Percentiles rank a stretch among this genome's conserved stretches.
phyloP scores from a whole-genome alignment of 2,329 filamentous ascomycete species.

The Exophiala oligosperma region DNA sequence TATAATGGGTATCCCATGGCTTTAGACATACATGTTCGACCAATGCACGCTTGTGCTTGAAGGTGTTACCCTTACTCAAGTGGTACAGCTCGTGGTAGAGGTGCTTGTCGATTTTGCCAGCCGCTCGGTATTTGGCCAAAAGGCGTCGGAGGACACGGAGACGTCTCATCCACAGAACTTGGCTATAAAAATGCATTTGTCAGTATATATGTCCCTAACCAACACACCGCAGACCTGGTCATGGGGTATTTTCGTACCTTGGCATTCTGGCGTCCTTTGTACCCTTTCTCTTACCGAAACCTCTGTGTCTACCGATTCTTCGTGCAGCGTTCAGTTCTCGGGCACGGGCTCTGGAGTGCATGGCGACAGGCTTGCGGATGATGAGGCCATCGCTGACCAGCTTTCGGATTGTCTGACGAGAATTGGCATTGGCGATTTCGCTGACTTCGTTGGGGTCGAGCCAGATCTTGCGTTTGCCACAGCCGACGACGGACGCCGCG shows the following conservation, averaged over 20 bases:
- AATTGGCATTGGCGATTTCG: conserved; percentile 99
- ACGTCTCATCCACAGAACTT: conserved; percentile 99
- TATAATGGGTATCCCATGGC: conserved; percentile 28
- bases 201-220: conserved; percentile 1
- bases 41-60: conserved; percentile 99
- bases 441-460: conserved; percentile 98
- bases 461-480: conserved; percentile 99
- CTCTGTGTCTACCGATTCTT: conserved; percentile 94
- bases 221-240: neutral
- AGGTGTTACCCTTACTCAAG: conserved; percentile 99
- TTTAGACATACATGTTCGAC: conserved; percentile 89
- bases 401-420: conserved; percentile 99
- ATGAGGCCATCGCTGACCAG: conserved; percentile 99
- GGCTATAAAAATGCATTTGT: conserved; percentile 54
- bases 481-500: conserved; percentile 96
- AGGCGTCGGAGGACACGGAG: conserved; percentile 98
- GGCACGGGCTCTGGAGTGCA: conserved; percentile 97
- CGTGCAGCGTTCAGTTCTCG: conserved; percentile 92
- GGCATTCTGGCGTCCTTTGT: conserved; percentile 99
- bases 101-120: conserved; percentile 99
- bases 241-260: conserved; percentile 63
- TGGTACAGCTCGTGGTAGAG: conserved; percentile 99
- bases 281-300: conserved; percentile 99
- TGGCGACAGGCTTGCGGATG: conserved; percentile 99
- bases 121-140: conserved; percentile 98